A percentile compares a stretch with the other conserved stretches of the same genome.
Conservation (phyloP, 805 yeast genomes). For the Teunomyces funiuensis region DNA sequence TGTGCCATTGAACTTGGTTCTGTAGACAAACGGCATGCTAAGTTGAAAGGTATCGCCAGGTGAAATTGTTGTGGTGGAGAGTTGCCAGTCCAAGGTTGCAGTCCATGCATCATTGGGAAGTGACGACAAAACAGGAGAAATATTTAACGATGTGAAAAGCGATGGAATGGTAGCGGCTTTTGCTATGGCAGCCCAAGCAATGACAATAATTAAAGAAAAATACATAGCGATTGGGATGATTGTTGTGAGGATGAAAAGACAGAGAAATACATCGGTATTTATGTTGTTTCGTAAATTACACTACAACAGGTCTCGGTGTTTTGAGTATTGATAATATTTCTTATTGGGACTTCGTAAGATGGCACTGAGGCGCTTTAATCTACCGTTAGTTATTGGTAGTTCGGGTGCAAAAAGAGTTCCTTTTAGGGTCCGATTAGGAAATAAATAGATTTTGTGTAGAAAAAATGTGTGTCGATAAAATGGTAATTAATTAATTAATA, state of each 20-base stretch:
- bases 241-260: background rate
- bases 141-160: conserved; percentile 7
- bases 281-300: background rate
- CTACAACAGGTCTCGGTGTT: background rate
- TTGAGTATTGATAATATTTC: background rate
- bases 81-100: conserved; percentile 15
- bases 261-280: background rate
- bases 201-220: conserved; percentile 1
- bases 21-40: conserved; percentile 15
- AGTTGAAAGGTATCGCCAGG: conserved; percentile 13
- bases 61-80: conserved; percentile 5
- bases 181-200: conserved; percentile 7
- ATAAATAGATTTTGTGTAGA: background rate
- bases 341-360: background rate
- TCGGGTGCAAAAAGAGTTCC: background rate
- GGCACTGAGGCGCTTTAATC: background rate
- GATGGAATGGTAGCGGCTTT: conserved; percentile 9
- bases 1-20: conserved; percentile 13
- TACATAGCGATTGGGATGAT: background rate
- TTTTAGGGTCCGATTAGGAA: background rate
- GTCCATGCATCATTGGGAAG: conserved; percentile 20
- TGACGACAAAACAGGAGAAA: background rate
- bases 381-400: background rate
- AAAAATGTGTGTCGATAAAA: background rate
- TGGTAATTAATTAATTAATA: too few relatives aligned